These are phyloP conservation scores for Physcomitrellopsis africana DNA, from an alignment of 225 moss, liverwort and hornwort genomes.

Conservation along the genomic window DNA sequence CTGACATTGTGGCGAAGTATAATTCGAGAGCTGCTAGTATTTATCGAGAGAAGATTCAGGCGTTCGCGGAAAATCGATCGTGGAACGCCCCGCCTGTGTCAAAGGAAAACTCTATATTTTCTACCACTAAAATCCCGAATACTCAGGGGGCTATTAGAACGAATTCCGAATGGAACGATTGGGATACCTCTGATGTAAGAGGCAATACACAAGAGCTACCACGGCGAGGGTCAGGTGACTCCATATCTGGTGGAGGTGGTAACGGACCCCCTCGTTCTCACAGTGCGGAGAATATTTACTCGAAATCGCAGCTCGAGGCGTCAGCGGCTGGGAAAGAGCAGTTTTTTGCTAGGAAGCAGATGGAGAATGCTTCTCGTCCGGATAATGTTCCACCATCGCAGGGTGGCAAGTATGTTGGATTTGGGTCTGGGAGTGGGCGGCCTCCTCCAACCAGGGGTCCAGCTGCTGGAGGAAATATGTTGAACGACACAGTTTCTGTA, in stretches of 20 bases:
- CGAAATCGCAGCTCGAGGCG: slow-evolving; percentile 73
- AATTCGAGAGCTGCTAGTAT: slow-evolving; percentile 80
- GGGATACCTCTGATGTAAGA: slow-evolving; percentile 42
- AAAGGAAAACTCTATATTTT: slow-evolving; percentile 52
- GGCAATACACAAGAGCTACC: slow-evolving; percentile 34
- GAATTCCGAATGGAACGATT: slow-evolving; percentile 75
- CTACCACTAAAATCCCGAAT: slow-evolving; percentile 3
- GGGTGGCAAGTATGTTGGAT: slow-evolving; percentile 99
- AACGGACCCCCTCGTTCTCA: slow-evolving; percentile 72
- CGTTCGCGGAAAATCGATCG: slow-evolving; percentile 80
- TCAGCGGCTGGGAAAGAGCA: slow-evolving; percentile 78
- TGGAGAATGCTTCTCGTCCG: slow-evolving; percentile 86
- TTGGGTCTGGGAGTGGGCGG: slow-evolving; percentile 80
- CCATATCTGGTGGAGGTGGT: slow-evolving; percentile 49
- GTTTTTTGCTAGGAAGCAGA: slow-evolving; percentile 83
- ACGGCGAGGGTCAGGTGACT: slow-evolving; percentile 75
- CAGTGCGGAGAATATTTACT: slow-evolving; percentile 75
- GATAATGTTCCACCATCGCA: slow-evolving; percentile 91
- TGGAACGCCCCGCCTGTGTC: slow-evolving; percentile 91
- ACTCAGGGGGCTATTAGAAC: slow-evolving; percentile 31
- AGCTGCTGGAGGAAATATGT: slow-evolving; percentile 74
- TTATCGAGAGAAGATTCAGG: slow-evolving; percentile 90
- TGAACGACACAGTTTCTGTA: slow-evolving; percentile 89
- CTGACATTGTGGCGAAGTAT: slow-evolving; percentile 85
- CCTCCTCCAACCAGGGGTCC: slow-evolving; percentile 59